Evolutionary conservation across 352 stramenopile species (phyloP), one percentile per base, ranked within the genome.

Genomic region (Phytophthora aleatoria): DNA sequence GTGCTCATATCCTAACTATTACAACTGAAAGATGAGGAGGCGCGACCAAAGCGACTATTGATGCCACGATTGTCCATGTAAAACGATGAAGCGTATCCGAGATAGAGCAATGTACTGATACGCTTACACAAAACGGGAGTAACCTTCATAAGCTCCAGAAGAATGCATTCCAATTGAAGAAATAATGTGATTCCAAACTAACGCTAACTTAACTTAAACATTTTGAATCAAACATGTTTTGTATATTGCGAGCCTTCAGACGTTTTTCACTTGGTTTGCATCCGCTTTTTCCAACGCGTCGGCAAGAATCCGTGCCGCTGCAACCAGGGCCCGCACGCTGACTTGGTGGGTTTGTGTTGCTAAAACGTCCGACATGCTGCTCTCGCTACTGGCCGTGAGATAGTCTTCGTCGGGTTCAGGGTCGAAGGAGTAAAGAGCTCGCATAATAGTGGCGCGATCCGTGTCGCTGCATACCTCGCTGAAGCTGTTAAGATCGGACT

Each of bases 401-500:
- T 35, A 24, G 12, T 72, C 64, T 1, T 56, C 47, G 15, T 41
- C 35, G 3, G 2, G 35, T 41, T 64, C 64, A 4, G 47, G 43
- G 45, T 64, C 58, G 47, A 83, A 83, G n/a, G 73, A 75, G 26
- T 71, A 69, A 9, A 87, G 62, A 20, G 73, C 76, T 9, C 56
- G 57, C 28, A 70, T 71, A 35, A 87, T 68, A 5, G 67, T 67
- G 0, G 65, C 47, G 1, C 69, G 63, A 26, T 85, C 71, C 9
- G n/a, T 47, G 1, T 69, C 58, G n/a, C 28, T 57, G 3, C 62
- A 47, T 26, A 74, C 45, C 3, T 75, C 52, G 13, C 70, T 72
- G 11, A 86, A 75, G 4, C 55, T 73, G 16, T 55, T 64, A 13
- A 81, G 57, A 43, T 85, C 69, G 5, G 81, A 77, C 20, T 89